These are phyloP conservation scores for Lotmaria passim DNA, from an alignment of 208 protist genomes.

Conservation along the genomic window DNA sequence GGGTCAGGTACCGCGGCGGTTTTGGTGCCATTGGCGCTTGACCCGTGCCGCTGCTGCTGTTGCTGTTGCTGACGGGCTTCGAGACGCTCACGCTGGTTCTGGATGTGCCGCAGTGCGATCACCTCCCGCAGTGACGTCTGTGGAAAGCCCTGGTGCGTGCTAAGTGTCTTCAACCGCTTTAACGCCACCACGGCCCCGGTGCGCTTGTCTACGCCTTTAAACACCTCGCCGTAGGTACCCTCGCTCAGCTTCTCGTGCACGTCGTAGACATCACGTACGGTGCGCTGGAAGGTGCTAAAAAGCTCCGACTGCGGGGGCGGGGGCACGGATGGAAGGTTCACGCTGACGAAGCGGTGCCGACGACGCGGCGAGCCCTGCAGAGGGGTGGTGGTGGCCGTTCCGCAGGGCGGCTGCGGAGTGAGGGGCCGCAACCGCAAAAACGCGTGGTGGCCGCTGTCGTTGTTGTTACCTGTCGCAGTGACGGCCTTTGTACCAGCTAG, in stretches of 20 bases:
- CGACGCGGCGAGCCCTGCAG: constrained; percentile 35
- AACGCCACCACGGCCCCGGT: constrained; percentile 71
- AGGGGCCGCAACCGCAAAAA: constrained; percentile 35
- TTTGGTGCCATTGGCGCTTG: not conserved
- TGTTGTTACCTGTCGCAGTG: no score
- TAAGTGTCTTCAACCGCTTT: constrained; percentile 86
- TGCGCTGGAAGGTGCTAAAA: constrained; percentile 56
- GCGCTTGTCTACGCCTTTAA: constrained; percentile 58
- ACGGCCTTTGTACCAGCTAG: not conserved
- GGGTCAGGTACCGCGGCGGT: constrained; percentile 32
- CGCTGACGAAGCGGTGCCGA: constrained; percentile 52
- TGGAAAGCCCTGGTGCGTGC: constrained; percentile 86
- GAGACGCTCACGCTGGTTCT: constrained; percentile 53
- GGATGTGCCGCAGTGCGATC: constrained; percentile 81
- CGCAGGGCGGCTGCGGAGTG: constrained; percentile 50
- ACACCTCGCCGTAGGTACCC: constrained; percentile 97
- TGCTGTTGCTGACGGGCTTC: constrained; percentile 20
- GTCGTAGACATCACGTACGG: constrained; percentile 71
- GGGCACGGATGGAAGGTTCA: constrained; percentile 65
- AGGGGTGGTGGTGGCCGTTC: constrained; percentile 15
- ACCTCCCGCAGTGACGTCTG: constrained; percentile 89
- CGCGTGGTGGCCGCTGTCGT: not conserved
- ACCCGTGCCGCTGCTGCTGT: constrained; percentile 7
- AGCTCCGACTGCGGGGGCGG: constrained; percentile 35
- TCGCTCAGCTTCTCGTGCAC: constrained; percentile 93